Base-by-base conservation (phyloP, 75 land plant species). In the Pinus tabuliformis region DNA sequence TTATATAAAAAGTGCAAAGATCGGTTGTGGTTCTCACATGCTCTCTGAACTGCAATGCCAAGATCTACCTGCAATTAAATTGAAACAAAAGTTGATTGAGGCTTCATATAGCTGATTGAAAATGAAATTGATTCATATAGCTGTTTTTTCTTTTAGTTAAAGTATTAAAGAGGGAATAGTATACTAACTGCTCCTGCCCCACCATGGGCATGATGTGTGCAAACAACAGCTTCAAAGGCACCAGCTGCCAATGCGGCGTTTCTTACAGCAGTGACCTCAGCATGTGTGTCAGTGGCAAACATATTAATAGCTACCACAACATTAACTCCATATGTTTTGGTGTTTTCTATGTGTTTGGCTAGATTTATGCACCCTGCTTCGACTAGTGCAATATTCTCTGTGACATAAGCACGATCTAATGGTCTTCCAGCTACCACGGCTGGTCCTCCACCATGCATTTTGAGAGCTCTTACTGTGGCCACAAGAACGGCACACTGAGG, bases 391-490 rank as follows among this genome's bases (percentile, higher is more conserved):
- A 94, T 86, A 76, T 94, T 89, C 83, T 96, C 97, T 24, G 87
- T 84, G 30, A 90, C 79, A 79, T 96, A 96, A 39, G 97, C 89
- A 76, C 74, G 86, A 81, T 96, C 97, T 57, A 96, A 89, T 28
- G 99, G 93, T 89, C 84, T 93, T 57, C 99, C 99, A 77, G 97
- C 95, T 61, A 89, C 91, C 72, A 96, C 99, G 9, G 86, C 89
- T 22, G 99, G 99, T 20, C 99, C 99, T 22, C 99, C 99, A 76
- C 99, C 99, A 80, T 96, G 99, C 99, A 96, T 96, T 76, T 96
- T 96, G 39, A 97, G 74, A 21, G 99, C 99, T 78, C 99, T 85
- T 22, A 97, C 86, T 36, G 99, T 97, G 56, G 98, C 98, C 80
- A 94, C 99, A 77, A 97, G 91, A 70, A 94, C 86, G 17, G 93